Conservation (phyloP, 345 rosid species). For the Eucalyptus caleyi region DNA sequence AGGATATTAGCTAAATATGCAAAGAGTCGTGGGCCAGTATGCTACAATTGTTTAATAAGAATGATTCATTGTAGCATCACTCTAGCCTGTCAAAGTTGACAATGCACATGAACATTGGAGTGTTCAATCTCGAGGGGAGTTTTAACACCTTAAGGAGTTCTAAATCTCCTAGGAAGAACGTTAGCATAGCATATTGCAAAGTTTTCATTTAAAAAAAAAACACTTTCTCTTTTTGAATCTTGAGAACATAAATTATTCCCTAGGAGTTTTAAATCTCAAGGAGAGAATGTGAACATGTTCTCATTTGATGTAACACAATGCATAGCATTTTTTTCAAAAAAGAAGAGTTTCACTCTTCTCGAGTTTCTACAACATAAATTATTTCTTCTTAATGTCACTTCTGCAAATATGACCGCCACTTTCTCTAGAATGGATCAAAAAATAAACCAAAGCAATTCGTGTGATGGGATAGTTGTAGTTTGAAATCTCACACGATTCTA, state of each 20-base stretch:
- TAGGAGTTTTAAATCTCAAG: no score
- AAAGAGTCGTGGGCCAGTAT: neutral
- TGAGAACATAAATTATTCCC: no score
- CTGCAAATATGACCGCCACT: neutral
- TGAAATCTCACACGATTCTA: neutral
- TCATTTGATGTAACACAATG: no score
- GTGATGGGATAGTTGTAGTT: neutral
- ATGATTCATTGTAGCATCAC: neutral
- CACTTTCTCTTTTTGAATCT: fast-evolving
- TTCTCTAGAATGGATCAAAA: neutral
- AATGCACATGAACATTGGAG: neutral
- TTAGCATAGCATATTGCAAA: fast-evolving
- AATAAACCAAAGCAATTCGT: fast-evolving
- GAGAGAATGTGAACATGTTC: no score
- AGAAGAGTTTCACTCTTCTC: no score
- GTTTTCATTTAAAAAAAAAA: neutral
- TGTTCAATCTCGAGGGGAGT: neutral
- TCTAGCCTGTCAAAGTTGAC: neutral
- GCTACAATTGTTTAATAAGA: neutral
- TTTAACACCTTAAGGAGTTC: neutral
- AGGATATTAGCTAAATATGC: neutral
- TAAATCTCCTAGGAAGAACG: fast-evolving
- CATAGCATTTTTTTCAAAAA: no score
- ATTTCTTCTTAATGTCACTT: neutral
- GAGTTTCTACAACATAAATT: no score